These are phyloP conservation scores for Reticulascus tulasneorum DNA, from an alignment of 2,329 filamentous ascomycete genomes.

Conservation along the genomic window DNA sequence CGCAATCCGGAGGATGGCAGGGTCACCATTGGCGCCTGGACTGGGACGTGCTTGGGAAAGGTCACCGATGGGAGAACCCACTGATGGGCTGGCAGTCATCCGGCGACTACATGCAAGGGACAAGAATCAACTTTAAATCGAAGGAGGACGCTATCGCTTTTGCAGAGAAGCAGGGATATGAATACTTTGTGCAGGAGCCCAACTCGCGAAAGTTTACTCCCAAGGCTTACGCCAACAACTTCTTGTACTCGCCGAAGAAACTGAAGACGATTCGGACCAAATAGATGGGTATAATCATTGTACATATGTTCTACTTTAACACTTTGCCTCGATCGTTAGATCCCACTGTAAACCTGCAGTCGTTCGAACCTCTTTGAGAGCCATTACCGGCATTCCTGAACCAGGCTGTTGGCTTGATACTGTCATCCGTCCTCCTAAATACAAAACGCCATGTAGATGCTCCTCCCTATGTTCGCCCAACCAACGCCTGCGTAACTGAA, in stretches of 20 bases:
- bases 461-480: not conserved
- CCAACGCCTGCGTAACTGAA: not conserved
- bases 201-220: constrained; percentile 80
- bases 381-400: no score
- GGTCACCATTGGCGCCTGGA: constrained; percentile 92
- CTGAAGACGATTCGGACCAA: constrained; percentile 84
- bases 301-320: no score
- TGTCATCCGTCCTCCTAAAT: not conserved
- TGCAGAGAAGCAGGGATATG: constrained; percentile 97
- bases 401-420: no score
- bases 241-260: constrained; percentile 78
- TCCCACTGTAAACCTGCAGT: no score
- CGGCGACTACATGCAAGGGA: constrained; percentile 91
- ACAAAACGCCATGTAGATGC: not conserved
- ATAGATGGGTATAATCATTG: constrained; percentile 39
- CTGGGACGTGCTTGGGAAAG: constrained; percentile 90
- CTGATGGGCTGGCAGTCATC: constrained; percentile 99
- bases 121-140: constrained; percentile 80
- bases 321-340: no score
- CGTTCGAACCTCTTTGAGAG: no score
- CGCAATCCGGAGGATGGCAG: constrained; percentile 88
- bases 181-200: constrained; percentile 98
- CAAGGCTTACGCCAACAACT: constrained; percentile 98
- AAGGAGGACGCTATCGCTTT: constrained; percentile 96
- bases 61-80: constrained; percentile 96